Evolutionary conservation across 768 basidiomycete genomes (phyloP).

Genomic region (Amanita rimosa): DNA sequence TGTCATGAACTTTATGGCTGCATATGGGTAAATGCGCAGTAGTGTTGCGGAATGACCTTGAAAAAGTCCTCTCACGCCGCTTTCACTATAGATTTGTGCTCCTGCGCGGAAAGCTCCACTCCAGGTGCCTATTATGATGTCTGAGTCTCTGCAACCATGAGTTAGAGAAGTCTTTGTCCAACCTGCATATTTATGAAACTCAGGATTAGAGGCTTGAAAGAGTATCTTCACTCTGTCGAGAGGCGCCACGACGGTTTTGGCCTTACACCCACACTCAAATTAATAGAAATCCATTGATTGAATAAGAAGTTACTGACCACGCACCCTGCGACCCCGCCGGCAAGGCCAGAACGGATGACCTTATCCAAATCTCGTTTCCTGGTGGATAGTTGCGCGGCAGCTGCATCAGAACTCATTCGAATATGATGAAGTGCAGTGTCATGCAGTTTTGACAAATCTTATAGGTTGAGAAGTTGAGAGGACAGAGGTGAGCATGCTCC

Average conservation of each 20-base stretch:
- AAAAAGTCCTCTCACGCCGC: conserved; percentile 71
- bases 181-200: conserved; percentile 92
- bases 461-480: neutral
- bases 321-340: conserved; percentile 91
- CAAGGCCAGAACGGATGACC: conserved; percentile 74
- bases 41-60: conserved; percentile 97
- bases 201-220: conserved; percentile 93
- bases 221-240: conserved; percentile 98
- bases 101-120: conserved; percentile 75
- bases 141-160: neutral
- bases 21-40: conserved; percentile 91
- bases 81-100: conserved; percentile 52
- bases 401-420: conserved; percentile 49
- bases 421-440: conserved; percentile 20
- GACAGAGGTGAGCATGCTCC: neutral
- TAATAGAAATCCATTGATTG: conserved; percentile 7
- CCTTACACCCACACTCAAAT: conserved; percentile 31
- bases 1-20: conserved; percentile 93
- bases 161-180: conserved; percentile 11
- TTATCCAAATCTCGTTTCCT: conserved; percentile 48
- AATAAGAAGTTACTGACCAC: conserved; percentile 43
- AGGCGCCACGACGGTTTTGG: conserved; percentile 91
- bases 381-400: conserved; percentile 28
- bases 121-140: conserved; percentile 59
- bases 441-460: conserved; percentile 17